Percentiles rank a stretch among this genome's conserved stretches.
These are phyloP conservation scores for Berberis thunbergii DNA, from an alignment of 164 flowering plant species.

Conservation along the genomic window DNA sequence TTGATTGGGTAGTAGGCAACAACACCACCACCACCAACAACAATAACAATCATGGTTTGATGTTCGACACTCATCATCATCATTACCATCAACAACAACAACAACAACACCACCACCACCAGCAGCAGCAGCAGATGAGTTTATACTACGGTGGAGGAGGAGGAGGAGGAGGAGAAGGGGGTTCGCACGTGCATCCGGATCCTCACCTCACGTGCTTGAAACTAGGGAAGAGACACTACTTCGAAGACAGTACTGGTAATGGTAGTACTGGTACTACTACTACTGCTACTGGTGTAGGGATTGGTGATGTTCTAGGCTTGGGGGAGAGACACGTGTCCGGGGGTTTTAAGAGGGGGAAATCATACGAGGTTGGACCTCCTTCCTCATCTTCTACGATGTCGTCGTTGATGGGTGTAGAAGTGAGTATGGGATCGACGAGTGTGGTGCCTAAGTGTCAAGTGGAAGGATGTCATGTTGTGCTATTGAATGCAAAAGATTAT, in stretches of 20 bases:
- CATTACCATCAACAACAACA: too few species aligned
- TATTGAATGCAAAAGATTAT: conserved; percentile 53
- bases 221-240: conserved; percentile 60
- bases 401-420: background rate
- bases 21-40: conserved; percentile 5
- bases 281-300: background rate
- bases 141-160: conserved; percentile 2
- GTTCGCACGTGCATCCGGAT: conserved; percentile 24
- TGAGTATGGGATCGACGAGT: conserved; percentile 2
- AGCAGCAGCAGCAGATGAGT: background rate
- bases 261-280: too few species aligned
- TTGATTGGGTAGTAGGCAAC: conserved; percentile 1
- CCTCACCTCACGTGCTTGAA: conserved; percentile 55
- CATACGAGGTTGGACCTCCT: background rate
- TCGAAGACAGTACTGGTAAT: conserved; percentile 25
- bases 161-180: conserved; percentile 1
- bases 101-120: conserved; percentile 1
- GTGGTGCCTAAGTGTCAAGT: conserved; percentile 57
- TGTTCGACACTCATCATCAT: conserved; percentile 2
- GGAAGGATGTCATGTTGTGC: conserved; percentile 53
- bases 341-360: conserved; percentile 25
- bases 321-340: conserved; percentile 17
- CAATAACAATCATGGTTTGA: conserved; percentile 7
- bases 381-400: conserved; percentile 7
- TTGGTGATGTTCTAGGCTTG: conserved; percentile 2